phyloP scores from a whole-genome alignment of 148 eudicot species.

The Nepenthes mirabilis region DNA sequence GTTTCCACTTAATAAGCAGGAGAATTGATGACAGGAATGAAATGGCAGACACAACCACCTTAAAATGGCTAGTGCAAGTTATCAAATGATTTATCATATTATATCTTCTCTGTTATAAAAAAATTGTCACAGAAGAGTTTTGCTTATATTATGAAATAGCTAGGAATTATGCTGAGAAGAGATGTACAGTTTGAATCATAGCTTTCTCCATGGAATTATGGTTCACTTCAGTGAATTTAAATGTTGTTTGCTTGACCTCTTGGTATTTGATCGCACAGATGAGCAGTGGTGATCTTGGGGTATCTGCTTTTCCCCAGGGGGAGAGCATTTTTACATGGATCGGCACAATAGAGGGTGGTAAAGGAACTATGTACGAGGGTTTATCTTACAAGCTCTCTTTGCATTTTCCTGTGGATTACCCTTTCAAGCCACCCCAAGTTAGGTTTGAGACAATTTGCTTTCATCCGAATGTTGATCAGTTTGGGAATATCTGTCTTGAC shows the following conservation, averaged over 20 bases:
- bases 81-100: no score
- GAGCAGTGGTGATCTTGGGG: constrained; percentile 45
- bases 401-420: constrained; percentile 39
- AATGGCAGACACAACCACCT: no score
- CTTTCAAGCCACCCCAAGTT: constrained; percentile 56
- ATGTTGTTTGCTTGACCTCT: background rate
- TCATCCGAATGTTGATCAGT: constrained; percentile 58
- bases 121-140: no score
- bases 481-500: constrained; percentile 51
- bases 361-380: constrained; percentile 47
- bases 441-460: constrained; percentile 60
- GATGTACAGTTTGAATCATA: no score
- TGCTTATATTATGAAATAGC: no score
- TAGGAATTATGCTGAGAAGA: no score
- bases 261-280: constrained; percentile 17
- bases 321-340: constrained; percentile 48
- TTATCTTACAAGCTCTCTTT: constrained; percentile 48
- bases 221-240: background rate
- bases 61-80: no score
- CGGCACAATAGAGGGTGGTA: constrained; percentile 53
- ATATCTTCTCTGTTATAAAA: no score
- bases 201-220: background rate
- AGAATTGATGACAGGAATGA: no score
- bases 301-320: constrained; percentile 65
- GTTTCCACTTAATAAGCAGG: no score